Conservation (phyloP, 2,329 filamentous ascomycete genomes). For the Dactylonectria macrodidyma region DNA sequence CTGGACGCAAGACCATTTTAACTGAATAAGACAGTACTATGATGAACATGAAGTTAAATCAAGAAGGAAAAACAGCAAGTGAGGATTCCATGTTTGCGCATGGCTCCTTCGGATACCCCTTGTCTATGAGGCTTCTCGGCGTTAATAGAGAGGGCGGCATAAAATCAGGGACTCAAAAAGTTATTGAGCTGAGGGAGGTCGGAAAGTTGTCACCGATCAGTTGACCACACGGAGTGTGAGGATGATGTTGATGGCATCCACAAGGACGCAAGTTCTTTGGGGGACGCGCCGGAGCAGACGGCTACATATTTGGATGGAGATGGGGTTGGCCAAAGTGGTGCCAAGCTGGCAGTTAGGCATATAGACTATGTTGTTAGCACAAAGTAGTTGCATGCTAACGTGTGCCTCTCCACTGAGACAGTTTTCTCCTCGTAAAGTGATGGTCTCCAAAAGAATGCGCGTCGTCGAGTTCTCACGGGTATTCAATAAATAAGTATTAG, state of each 20-base stretch:
- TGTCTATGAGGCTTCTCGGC: conserved; percentile 44
- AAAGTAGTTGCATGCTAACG: conserved; percentile 20
- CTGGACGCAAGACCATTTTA: conserved; percentile 62
- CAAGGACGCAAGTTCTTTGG: background rate
- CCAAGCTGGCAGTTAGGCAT: conserved; percentile 24
- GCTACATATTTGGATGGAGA: conserved; percentile 12
- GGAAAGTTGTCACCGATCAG: conserved; percentile 35
- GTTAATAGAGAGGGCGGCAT: conserved; percentile 44
- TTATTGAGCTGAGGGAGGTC: conserved; percentile 42
- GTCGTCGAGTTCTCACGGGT: background rate
- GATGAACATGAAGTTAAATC: conserved; percentile 40
- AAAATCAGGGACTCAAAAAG: conserved; percentile 44
- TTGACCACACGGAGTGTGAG: conserved; percentile 36
- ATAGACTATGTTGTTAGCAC: conserved; percentile 15
- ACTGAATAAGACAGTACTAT: conserved; percentile 33
- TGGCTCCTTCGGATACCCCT: conserved; percentile 42
- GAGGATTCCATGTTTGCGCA: conserved; percentile 36
- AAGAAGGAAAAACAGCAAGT: conserved; percentile 30
- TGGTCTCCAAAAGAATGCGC: background rate
- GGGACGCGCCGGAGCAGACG: background rate
- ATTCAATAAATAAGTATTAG: too few species aligned
- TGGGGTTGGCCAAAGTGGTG: conserved; percentile 17
- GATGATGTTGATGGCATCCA: conserved; percentile 26
- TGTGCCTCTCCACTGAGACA: conserved; percentile 20
- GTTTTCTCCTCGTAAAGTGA: conserved; percentile 17